Evolutionary conservation across 371 early-diverging fungal genomes (phyloP), one percentile per base, ranked within the genome.

Genomic region (Paraphysoderma sedebokerense): DNA sequence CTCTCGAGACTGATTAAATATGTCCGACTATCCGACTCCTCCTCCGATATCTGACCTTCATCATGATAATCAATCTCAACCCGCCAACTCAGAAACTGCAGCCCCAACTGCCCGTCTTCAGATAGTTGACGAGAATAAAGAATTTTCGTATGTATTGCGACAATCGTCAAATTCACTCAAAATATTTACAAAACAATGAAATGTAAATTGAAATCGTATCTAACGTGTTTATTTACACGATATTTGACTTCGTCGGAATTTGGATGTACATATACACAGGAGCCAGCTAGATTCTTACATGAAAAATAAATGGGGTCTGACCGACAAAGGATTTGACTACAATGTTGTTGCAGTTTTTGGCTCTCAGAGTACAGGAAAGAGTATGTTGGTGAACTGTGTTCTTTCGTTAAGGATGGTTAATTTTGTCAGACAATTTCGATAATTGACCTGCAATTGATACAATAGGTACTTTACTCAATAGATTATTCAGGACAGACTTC

Each of bases 331-430:
- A 28, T 93, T 97, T 55, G 78, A 90, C 62, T 97, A 93, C 61
- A 81, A 92, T 61, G 70, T 93, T 11, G 88, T 93, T 4, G 92
- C 98, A 17, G 95, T 97, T 9, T 93, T 97, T 71, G 98, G 98
- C 39, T 92, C 93, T 28, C 96, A 97, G 66, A 86, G 86, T 62
- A 92, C 96, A 3, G 98, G 98, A 49, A 97, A 97, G 63, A 90
- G 91, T 85, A 74, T 67, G 77, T 55, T 15, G 9, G 4, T 52
- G 11, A 19, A 22, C n/a, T 11, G 24, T 6, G 12, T 1, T 27
- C 23, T 33, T 19, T 2, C 27, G 19, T 12, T 17, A 5, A 41
- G 30, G 8, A 17, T 15, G n/a, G 5, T 15, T 35, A 26, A 50
- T 19, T 36, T 36, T 20, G 17, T 36, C 37, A 36, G 17, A n/a